A percentile compares a stretch with the other conserved stretches of the same genome.
These are phyloP conservation scores for Corymbia calophylla DNA, from an alignment of 441 rosid species.

Conservation along the genomic window DNA sequence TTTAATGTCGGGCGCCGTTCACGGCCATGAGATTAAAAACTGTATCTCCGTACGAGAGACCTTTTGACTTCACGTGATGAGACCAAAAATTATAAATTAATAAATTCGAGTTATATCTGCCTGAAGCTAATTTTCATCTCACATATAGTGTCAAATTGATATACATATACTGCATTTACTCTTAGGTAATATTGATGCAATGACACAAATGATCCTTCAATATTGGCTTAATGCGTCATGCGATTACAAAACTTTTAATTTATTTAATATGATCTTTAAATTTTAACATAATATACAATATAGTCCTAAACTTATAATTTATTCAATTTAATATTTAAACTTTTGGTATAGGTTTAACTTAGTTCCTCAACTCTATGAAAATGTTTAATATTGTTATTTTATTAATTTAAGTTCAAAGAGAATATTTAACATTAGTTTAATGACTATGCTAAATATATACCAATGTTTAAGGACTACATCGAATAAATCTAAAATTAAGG, in stretches of 20 bases:
- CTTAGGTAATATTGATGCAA: background rate
- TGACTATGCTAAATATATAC: rapidly evolving
- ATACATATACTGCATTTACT: too few relatives aligned
- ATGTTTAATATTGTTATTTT: too few relatives aligned
- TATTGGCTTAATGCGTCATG: too few relatives aligned
- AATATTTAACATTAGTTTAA: background rate
- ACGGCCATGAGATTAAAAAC: too few relatives aligned
- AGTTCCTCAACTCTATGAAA: rapidly evolving
- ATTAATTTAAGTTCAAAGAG: too few relatives aligned
- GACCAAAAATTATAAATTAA: background rate
- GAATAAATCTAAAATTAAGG: rapidly evolving
- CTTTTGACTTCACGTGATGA: background rate
- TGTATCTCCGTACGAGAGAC: background rate
- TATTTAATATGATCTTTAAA: rapidly evolving
- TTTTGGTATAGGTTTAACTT: too few relatives aligned
- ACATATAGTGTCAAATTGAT: background rate
- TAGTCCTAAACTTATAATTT: too few relatives aligned
- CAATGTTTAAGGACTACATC: rapidly evolving
- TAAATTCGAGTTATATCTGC: background rate
- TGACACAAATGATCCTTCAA: too few relatives aligned
- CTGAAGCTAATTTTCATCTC: background rate
- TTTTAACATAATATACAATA: rapidly evolving
- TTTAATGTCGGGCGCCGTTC: too few relatives aligned
- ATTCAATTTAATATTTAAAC: rapidly evolving
- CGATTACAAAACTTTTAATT: rapidly evolving